Base-by-base conservation (phyloP, 345 rosid species). In the Tarenaya hassleriana region DNA sequence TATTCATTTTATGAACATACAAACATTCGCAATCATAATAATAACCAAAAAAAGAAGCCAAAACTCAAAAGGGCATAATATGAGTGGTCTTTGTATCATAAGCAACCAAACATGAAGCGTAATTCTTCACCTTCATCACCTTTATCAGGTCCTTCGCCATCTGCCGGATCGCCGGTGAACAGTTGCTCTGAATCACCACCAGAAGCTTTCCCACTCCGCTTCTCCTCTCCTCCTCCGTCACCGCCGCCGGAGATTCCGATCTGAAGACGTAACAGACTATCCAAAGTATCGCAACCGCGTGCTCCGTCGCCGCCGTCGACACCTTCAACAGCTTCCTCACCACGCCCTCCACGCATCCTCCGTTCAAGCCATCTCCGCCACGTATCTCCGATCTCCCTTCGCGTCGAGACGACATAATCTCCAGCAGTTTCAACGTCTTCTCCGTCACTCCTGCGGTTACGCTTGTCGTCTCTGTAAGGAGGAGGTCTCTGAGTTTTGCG, bases 1-100 rank as follows among this genome's bases (percentile, higher is more conserved):
- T n/a, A n/a, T n/a, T n/a, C n/a, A n/a, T n/a, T n/a, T n/a, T n/a
- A n/a, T n/a, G n/a, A n/a, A n/a, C n/a, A n/a, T n/a, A n/a, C n/a
- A n/a, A n/a, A n/a, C n/a, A n/a, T n/a, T n/a, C n/a, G n/a, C n/a
- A n/a, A n/a, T n/a, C n/a, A 24, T 24, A 24, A 53, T 45, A n/a
- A 16, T 47, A 16, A 62, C 15, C n/a, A 11, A 11, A 5, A 42
- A 33, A 16, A 12, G 39, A n/a, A n/a, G n/a, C n/a, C n/a, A n/a
- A n/a, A n/a, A n/a, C 54, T 90, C 88, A 91, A 61, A 81, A 84
- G 33, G 98, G 98, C 74, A 73, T 84, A 40, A 91, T 84, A 67
- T 87, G 98, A 49, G 92, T 91, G 21, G 96, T 82, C 51, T 84
- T 82, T 11, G 98, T 91, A n/a, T 84, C 78, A 50, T 91, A 91